Conservation (phyloP, 805 yeast species). For the Wickerhamia fluorescens region DNA sequence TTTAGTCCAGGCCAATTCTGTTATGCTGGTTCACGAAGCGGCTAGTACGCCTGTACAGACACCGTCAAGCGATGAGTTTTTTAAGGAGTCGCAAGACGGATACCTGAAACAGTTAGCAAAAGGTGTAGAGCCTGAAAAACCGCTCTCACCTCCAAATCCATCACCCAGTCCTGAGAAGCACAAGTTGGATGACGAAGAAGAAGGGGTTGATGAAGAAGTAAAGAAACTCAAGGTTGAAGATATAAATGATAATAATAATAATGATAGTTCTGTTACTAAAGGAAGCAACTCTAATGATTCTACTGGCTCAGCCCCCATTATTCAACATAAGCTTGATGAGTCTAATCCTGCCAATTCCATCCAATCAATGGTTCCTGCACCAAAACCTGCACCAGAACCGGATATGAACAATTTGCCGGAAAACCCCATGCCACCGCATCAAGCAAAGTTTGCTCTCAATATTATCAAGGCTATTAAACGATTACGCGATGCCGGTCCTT, state of each 20-base stretch:
- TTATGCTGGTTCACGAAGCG: too few species aligned
- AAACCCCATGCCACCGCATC: constrained; percentile 74
- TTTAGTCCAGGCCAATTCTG: too few species aligned
- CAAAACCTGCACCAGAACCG: constrained; percentile 67
- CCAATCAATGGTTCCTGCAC: constrained; percentile 47
- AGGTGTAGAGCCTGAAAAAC: constrained; percentile 31
- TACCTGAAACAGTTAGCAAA: constrained; percentile 1
- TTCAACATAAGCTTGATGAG: not conserved
- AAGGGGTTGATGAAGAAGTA: constrained; percentile 2
- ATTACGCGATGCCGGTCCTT: constrained; percentile 88
- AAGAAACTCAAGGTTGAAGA: not conserved
- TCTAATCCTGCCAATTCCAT: constrained; percentile 6
- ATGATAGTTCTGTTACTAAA: not conserved
- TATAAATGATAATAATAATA: not conserved
- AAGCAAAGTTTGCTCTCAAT: constrained; percentile 69
- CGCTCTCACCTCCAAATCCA: constrained; percentile 39
- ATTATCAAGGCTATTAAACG: constrained; percentile 82
- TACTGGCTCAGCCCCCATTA: too few species aligned
- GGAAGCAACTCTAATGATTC: not conserved
- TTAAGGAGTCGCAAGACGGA: constrained; percentile 1
- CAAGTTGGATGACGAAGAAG: constrained; percentile 19
- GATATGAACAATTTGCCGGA: constrained; percentile 63
- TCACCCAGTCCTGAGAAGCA: constrained; percentile 37
- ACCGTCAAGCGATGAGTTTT: constrained; percentile 23
- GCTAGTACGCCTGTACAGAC: constrained; percentile 35